Evolutionary conservation across 139 green algal species (phyloP).

Genomic region (Deuterostichococcus epilithicus): DNA sequence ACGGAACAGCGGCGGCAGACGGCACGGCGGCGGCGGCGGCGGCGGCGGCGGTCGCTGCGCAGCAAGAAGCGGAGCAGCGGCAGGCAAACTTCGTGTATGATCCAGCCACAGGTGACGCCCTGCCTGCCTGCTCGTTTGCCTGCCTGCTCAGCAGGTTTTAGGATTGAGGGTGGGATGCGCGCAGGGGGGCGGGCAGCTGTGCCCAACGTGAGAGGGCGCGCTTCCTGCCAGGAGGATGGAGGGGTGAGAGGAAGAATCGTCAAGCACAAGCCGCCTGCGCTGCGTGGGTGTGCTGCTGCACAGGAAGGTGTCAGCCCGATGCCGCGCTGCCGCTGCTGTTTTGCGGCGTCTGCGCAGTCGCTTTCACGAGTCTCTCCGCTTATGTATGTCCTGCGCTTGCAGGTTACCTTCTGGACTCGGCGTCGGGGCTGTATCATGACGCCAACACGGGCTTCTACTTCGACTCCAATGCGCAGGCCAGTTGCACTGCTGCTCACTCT

Average conservation of each 20-base stretch:
- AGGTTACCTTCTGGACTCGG: conserved; percentile 60
- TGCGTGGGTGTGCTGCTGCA: neutral
- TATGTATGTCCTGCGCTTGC: neutral
- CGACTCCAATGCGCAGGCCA: neutral
- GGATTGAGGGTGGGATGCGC: neutral
- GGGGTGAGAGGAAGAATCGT: neutral
- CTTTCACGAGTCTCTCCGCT: neutral
- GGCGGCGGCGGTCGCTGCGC: neutral
- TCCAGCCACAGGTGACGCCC: conserved; percentile 8
- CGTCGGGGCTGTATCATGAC: conserved; percentile 63
- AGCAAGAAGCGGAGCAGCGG: neutral
- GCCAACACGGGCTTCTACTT: conserved; percentile 51
- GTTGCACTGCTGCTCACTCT: conserved; percentile 9
- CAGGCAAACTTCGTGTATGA: conserved; percentile 48
- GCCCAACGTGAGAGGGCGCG: neutral
- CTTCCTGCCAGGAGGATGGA: neutral
- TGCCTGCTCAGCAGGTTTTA: neutral
- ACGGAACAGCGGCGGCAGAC: neutral
- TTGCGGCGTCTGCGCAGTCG: neutral
- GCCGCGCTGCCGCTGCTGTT: neutral
- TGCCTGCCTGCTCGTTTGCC: neutral
- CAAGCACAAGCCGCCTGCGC: neutral
- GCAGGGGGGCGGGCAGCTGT: neutral
- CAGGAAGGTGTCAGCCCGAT: neutral
- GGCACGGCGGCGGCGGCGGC: conserved; percentile 4